These are phyloP conservation scores for Alternaria triticina DNA, from an alignment of 2,329 filamentous ascomycete genomes.

Conservation along the genomic window DNA sequence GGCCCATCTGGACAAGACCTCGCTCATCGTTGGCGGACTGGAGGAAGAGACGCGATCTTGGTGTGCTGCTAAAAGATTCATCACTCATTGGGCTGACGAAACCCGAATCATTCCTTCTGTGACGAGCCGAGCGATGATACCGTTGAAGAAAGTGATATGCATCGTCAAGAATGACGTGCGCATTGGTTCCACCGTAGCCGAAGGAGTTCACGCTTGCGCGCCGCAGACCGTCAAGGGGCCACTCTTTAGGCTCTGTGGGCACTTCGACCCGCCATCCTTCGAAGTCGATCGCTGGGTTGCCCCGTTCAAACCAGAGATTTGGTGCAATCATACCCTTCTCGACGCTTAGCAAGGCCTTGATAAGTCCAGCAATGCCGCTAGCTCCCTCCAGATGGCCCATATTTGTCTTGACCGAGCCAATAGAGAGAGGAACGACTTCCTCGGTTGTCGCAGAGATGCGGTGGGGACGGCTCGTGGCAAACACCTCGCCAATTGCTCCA, in stretches of 20 bases:
- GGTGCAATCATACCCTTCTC: slow-evolving; percentile 44
- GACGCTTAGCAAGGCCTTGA: slow-evolving; percentile 50
- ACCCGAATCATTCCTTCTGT: slow-evolving; percentile 8
- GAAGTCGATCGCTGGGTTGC: slow-evolving; percentile 21
- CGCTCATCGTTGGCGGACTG: slow-evolving; percentile 21
- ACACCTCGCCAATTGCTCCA: slow-evolving; percentile 12
- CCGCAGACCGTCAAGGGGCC: slow-evolving; percentile 18
- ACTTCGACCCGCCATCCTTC: slow-evolving; percentile 18
- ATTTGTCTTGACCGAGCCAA: slow-evolving; percentile 44
- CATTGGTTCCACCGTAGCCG: slow-evolving; percentile 34
- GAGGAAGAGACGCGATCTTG: slow-evolving; percentile 11
- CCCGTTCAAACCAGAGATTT: slow-evolving; percentile 24
- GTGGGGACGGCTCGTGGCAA: slow-evolving; percentile 7
- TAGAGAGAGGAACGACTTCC: slow-evolving; percentile 7
- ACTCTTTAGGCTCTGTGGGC: slow-evolving; percentile 13
- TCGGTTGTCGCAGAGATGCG: slow-evolving; percentile 1
- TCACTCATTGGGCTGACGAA: slow-evolving; percentile 12
- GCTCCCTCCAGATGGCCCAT: slow-evolving; percentile 53
- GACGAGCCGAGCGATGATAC: neutral
- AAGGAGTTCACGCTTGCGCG: slow-evolving; percentile 27
- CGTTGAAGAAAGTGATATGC: slow-evolving; percentile 27
- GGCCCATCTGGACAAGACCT: slow-evolving; percentile 1
- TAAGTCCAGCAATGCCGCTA: slow-evolving; percentile 46
- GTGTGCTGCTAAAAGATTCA: neutral
- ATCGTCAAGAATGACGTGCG: slow-evolving; percentile 29